phyloP scores from a whole-genome alignment of 1,284 basidiomycete genomes.

The Cryptococcus floricola region DNA sequence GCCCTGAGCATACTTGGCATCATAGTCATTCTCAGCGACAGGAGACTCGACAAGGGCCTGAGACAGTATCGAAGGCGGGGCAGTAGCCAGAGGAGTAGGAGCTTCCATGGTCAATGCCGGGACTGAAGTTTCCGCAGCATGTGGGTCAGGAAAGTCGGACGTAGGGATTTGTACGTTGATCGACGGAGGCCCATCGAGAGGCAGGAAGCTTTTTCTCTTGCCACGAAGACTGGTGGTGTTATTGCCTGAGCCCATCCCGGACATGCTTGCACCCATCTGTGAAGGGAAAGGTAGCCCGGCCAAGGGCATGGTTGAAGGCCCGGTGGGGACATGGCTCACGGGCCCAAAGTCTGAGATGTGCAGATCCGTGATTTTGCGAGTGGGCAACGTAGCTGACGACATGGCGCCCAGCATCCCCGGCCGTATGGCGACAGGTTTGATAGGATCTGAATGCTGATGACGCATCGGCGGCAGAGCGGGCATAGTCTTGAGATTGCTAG shows the following conservation, averaged over 20 bases:
- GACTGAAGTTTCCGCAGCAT: slow-evolving; percentile 29
- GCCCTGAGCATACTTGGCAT: slow-evolving; percentile 51
- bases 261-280: slow-evolving; percentile 8
- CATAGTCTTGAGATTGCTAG: slow-evolving; percentile 33
- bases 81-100: slow-evolving; percentile 11
- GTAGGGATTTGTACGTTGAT: slow-evolving; percentile 55
- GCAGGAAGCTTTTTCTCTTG: slow-evolving; percentile 79
- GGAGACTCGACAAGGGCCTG: slow-evolving; percentile 11
- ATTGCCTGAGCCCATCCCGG: background rate
- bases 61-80: background rate
- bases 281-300: slow-evolving; percentile 12
- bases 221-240: slow-evolving; percentile 9
- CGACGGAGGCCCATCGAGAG: slow-evolving; percentile 54
- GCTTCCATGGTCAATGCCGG: slow-evolving; percentile 30
- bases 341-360: slow-evolving; percentile 29
- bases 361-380: slow-evolving; percentile 4
- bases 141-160: slow-evolving; percentile 53
- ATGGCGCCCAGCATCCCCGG: slow-evolving; percentile 22
- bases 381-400: slow-evolving; percentile 32
- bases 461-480: slow-evolving; percentile 19
- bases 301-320: slow-evolving; percentile 8
- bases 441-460: slow-evolving; percentile 35
- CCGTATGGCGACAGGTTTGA: slow-evolving; percentile 18
- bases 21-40: slow-evolving; percentile 20
- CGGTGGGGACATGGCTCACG: background rate